Base-by-base conservation (phyloP, 331 rosid species). In the Pyracantha coccinea region DNA sequence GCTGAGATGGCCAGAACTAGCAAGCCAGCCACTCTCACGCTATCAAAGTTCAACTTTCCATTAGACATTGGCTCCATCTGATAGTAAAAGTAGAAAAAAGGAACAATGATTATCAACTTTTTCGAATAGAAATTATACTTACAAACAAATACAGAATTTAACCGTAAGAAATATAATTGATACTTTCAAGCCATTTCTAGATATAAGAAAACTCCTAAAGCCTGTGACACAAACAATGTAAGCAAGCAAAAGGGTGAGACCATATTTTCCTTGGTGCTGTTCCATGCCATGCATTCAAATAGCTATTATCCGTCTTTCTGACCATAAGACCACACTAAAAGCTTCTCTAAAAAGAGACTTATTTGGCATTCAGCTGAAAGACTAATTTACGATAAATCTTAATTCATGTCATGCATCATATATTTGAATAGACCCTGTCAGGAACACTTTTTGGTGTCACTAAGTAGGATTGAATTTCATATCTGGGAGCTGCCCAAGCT, bases 1-100 rank as follows among this genome's bases (percentile, higher is more conserved):
- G 89, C 88, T 74, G 97, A 91, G 77, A 94, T 79, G 62, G 89
- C 91, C 79, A 94, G 87, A 75, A 90, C 86, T 75, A 92, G 72
- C 33, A 90, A 71, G 65, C 88, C 95, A 50, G 83, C 85, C 67
- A 94, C 86, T 78, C 87, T 86, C 8, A 75, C 77, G 68, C 84
- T 85, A 71, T 86, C 86, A 79, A 91, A 87, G 74, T 85, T 90
- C 70, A 77, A 72, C 66, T 77, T 84, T 79, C 89, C 92, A 62
- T 85, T 90, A 77, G 88, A 87, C 65, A 87, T 79, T 31, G 90
- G 86, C 29, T 87, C 96, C 80, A 94, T 78, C 97, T 91, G 86
- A 75, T 17, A 45, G 72, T 68, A 73, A 25, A 79, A 57, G 69
- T 15, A 38, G 19, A 73, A 41, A 13, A 58, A 53, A 66, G 27